Percentiles rank a stretch among this genome's conserved stretches.
Evolutionary conservation across 805 yeast genomes (phyloP).

Genomic region (Lachancea waltii): DNA sequence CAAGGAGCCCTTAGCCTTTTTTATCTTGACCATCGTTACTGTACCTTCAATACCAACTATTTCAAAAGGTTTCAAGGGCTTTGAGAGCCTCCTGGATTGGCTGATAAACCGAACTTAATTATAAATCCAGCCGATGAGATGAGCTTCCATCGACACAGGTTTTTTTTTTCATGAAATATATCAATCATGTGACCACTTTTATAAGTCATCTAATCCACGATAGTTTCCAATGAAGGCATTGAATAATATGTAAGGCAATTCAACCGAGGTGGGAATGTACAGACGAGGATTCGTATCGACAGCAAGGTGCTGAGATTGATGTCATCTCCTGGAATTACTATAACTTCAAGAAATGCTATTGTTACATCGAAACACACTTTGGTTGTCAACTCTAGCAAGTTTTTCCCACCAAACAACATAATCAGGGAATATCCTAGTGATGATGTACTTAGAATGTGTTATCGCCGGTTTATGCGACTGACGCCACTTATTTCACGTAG

Average conservation of each 20-base stretch:
- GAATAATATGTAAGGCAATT: too few relatives aligned
- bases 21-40: slow-evolving; percentile 32
- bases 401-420: slow-evolving; percentile 9
- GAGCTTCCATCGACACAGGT: slow-evolving; percentile 1
- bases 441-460: slow-evolving; percentile 10
- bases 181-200: too few relatives aligned
- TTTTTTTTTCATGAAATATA: background rate
- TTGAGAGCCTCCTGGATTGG: too few relatives aligned
- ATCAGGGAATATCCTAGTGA: slow-evolving; percentile 5
- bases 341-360: slow-evolving; percentile 19
- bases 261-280: too few relatives aligned
- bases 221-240: too few relatives aligned
- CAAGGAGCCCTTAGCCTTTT: slow-evolving; percentile 22
- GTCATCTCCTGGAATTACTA: slow-evolving; percentile 5
- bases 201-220: too few relatives aligned
- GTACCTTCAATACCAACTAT: too few relatives aligned
- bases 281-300: too few relatives aligned
- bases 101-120: too few relatives aligned
- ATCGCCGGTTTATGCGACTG: slow-evolving; percentile 26
- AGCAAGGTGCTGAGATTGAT: background rate
- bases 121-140: slow-evolving; percentile 2
- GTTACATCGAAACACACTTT: slow-evolving; percentile 15
- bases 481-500: slow-evolving; percentile 24
- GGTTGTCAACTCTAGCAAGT: slow-evolving; percentile 14
- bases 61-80: too few relatives aligned